Evolutionary conservation across 2,329 filamentous ascomycete species (phyloP), one percentile per base, ranked within the genome.

Genomic region (Sclerotinia borealis): DNA sequence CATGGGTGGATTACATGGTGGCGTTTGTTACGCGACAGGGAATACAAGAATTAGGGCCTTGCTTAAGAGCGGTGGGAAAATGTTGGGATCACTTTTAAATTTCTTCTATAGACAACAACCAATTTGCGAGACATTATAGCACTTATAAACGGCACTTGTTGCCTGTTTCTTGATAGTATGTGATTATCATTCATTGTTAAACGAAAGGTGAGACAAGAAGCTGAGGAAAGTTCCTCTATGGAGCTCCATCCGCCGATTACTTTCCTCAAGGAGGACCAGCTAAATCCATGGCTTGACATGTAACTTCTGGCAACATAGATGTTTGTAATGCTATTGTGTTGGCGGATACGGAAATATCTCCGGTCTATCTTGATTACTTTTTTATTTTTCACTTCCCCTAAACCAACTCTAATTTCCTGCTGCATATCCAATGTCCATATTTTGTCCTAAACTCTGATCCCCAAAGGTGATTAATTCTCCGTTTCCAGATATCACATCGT

Each of bases 1-100:
- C 39, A 45, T 58, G 39, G 39, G 39, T 49, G 34, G 22, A 59
- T 49, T 50, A 49, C 56, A 59, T 59, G 22, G 56, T 59, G 56
- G 43, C 31, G 56, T 59, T 59, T 37, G 17, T 49, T 36, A 59
- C 39, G 22, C 43, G 22, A 36, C n/a, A 49, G 4, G 31, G n/a
- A 31, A 41, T 31, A 15, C 19, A 37, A 11, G 31, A 55, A 34
- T 34, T 43, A 17, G 1, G 27, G 31, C n/a, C 8, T 49, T 29
- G 22, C 43, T 37, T 27, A 27, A 36, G 29, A 48, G 56, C 22
- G 25, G 22, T 36, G 43, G 56, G 31, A 22, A 59, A 37, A 49
- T 37, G 29, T 37, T 59, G n/a, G 22, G 56, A 48, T 15, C 22
- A 37, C 17, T 50, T 59, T n/a, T 50, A 6, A 25, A 37, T 22